Conservation (phyloP, 2,329 filamentous ascomycete genomes). For the Trichoderma citrinoviride region DNA sequence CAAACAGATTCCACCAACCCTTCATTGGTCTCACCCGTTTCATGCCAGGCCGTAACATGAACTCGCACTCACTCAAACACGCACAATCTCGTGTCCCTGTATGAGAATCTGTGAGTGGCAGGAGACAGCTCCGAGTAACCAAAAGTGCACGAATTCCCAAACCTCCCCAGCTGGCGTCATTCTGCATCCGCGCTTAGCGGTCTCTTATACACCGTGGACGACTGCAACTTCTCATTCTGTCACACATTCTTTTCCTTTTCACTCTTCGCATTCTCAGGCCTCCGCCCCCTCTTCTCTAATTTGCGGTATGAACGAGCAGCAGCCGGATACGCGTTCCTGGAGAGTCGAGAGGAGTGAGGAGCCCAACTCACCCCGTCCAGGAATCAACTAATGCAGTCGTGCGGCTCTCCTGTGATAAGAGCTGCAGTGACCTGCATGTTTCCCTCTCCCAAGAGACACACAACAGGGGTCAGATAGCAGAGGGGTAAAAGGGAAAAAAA, state of each 20-base stretch:
- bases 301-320: too few species aligned
- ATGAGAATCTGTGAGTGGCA: not conserved
- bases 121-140: not conserved
- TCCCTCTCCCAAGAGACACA: not conserved
- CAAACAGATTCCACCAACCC: not conserved
- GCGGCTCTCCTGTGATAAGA: not conserved
- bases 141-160: not conserved
- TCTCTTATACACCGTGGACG: not conserved
- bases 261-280: not conserved
- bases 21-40: not conserved
- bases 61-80: not conserved
- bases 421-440: constrained; percentile 4
- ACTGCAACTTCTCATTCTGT: too few species aligned
- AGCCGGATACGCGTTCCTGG: too few species aligned
- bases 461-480: not conserved
- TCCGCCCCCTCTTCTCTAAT: not conserved
- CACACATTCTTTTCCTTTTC: not conserved
- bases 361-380: not conserved
- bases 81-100: too few species aligned
- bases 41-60: too few species aligned
- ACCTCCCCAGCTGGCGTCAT: not conserved
- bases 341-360: not conserved
- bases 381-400: not conserved
- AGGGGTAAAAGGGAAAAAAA: not conserved
- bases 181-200: constrained; percentile 4